These are phyloP conservation scores for Aristolochia contorta DNA, from an alignment of 164 flowering plant genomes.

Conservation along the genomic window DNA sequence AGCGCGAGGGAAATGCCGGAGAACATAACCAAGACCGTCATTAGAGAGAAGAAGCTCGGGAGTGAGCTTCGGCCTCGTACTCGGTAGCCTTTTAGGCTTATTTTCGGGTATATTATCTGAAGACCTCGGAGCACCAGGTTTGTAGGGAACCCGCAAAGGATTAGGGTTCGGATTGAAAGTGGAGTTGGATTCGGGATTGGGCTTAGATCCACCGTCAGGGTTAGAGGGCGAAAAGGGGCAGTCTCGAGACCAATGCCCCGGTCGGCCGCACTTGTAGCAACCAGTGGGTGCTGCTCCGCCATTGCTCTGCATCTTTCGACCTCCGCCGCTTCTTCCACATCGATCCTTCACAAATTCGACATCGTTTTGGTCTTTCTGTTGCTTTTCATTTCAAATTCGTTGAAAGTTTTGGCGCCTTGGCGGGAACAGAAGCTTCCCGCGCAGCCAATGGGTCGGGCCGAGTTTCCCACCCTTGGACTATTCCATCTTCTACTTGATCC, in stretches of 20 bases:
- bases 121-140: conserved; percentile 1
- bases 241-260: conserved; percentile 99
- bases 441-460: too few relatives aligned
- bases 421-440: not conserved
- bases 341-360: not conserved
- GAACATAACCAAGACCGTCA: conserved; percentile 77
- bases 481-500: too few relatives aligned
- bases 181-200: conserved; percentile 4
- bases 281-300: conserved; percentile 58
- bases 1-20: conserved; percentile 69
- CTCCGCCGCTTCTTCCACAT: too few relatives aligned
- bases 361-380: not conserved
- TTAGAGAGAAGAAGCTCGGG: conserved; percentile 72
- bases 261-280: conserved; percentile 94
- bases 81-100: conserved; percentile 46
- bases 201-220: conserved; percentile 7
- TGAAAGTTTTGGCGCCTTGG: not conserved
- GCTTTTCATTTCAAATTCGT: not conserved
- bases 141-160: conserved; percentile 7
- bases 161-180: conserved; percentile 5
- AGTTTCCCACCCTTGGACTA: too few relatives aligned
- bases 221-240: conserved; percentile 47
- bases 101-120: conserved; percentile 11
- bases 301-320: conserved; percentile 1
- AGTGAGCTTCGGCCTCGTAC: conserved; percentile 73